Percentiles rank a stretch among this genome's conserved stretches.
These are phyloP conservation scores for Cryptococcus maquisensis DNA, from an alignment of 1,284 basidiomycete genomes.

Conservation along the genomic window DNA sequence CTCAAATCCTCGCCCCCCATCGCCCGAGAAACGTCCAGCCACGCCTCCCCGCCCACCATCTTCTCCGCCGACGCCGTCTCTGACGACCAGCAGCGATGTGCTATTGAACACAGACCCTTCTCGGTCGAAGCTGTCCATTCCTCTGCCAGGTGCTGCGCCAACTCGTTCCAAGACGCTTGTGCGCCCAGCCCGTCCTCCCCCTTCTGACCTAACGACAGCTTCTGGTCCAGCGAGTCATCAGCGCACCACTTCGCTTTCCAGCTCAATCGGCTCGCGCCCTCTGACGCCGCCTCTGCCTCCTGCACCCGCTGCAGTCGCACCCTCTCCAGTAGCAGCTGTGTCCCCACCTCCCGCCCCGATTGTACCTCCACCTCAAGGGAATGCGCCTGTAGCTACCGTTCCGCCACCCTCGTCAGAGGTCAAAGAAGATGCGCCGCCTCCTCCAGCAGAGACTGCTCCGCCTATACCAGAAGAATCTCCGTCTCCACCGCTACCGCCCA, in stretches of 20 bases:
- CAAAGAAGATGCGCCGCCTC: no score
- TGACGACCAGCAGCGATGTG: neutral
- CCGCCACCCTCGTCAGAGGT: conserved; percentile 7
- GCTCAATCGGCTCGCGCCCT: no score
- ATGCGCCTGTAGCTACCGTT: conserved; percentile 2
- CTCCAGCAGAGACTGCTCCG: neutral
- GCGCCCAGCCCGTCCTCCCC: no score
- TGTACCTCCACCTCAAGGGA: neutral
- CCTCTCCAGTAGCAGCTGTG: neutral
- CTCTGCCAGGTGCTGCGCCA: neutral
- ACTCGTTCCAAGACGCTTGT: no score
- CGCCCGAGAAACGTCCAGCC: neutral
- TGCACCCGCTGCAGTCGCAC: neutral
- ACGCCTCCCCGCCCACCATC: neutral
- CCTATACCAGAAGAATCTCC: conserved; percentile 8
- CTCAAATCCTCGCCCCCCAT: neutral
- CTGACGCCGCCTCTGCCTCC: neutral
- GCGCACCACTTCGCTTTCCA: no score
- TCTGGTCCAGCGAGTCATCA: no score
- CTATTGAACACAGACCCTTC: neutral
- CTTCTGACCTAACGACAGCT: no score
- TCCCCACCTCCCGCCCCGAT: neutral
- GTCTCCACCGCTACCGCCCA: conserved; percentile 21
- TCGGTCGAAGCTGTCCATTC: neutral
- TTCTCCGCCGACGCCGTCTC: neutral